Evolutionary conservation across 1,284 basidiomycete species (phyloP), one percentile per base, ranked within the genome.

Genomic region (Naganishia sp.): DNA sequence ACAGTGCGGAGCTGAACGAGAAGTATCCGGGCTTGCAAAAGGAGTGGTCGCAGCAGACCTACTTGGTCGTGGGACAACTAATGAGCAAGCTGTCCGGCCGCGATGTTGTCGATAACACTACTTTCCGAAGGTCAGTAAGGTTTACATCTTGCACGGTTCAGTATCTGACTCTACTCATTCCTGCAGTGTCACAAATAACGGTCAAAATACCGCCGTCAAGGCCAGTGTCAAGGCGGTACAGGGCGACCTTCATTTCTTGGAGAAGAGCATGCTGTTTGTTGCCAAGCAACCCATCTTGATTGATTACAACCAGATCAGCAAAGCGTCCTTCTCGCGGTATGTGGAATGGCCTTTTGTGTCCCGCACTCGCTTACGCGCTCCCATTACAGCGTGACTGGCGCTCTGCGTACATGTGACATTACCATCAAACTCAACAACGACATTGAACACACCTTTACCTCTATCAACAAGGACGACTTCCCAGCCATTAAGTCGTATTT

Each of bases 181-280:
- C 48, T 16, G 15, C 45, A 55, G 54, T 55, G 52, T 64, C 11
- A 54, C 52, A 25, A 55, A 64, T 28, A 55, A 55, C 18, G 61
- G 50, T 6, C 52, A 64, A 23, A 64, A 64, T 52, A 54, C 54
- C 36, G 61, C 50, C 15, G 61, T 99, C 82, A 98, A 98, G 82
- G 94, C 93, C 72, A 98, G 98, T 80, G 85, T 99, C 75, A 99
- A 99, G 81, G 96, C 96, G 50, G 86, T 91, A 16, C 94, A 97
- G 79, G 96, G 96, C 70, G 92, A 97, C 78, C 86, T 99, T 31
- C 99, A 97, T 85, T 87, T 98, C 82, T 87, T 99, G 69, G 96
- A 99, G 78, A 97, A 97, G 85, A 92, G 90, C 77, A 84, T 99
- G 57, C 92, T 99, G 80, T 99, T 98, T 82, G 94, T 99, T 64